A percentile compares a stretch with the other conserved stretches of the same genome.
Evolutionary conservation across 106 monocot genomes (phyloP).

Genomic region (Narthecium ossifragum): DNA sequence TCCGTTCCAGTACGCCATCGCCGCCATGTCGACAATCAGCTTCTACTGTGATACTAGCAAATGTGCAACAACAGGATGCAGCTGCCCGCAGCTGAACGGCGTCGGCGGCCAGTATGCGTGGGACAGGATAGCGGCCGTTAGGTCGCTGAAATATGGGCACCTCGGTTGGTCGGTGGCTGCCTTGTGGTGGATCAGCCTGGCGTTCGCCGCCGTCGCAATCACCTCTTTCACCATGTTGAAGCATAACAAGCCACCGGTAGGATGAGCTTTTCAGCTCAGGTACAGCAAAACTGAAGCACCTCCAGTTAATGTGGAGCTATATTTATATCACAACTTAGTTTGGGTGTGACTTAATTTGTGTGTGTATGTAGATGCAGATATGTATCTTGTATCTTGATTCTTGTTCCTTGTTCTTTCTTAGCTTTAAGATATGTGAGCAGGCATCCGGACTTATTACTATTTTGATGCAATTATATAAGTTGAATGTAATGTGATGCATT

Average conservation of each 20-base stretch:
- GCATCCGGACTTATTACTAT: too few relatives aligned
- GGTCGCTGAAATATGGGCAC: background rate
- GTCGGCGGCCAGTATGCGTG: background rate
- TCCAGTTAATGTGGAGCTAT: background rate
- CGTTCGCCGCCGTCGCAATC: background rate
- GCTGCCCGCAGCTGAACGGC: background rate
- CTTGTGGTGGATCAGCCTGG: background rate
- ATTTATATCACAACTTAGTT: too few relatives aligned
- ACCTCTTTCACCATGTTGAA: background rate
- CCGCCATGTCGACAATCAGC: slow-evolving; percentile 9
- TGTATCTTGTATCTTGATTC: too few relatives aligned
- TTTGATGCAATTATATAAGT: too few relatives aligned
- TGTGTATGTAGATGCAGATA: too few relatives aligned
- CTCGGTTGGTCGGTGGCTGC: background rate
- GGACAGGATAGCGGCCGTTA: slow-evolving; percentile 8
- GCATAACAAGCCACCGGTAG: background rate
- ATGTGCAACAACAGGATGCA: slow-evolving; percentile 2
- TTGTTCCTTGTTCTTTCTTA: too few relatives aligned
- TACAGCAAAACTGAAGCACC: too few relatives aligned
- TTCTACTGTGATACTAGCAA: slow-evolving; percentile 15
- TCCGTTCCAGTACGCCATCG: slow-evolving; percentile 15
- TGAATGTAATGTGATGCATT: too few relatives aligned
- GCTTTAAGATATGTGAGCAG: too few relatives aligned
- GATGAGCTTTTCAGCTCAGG: too few relatives aligned
- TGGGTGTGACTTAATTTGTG: background rate